Conservation (phyloP, 2,329 filamentous ascomycete species). For the Fusarium sp. region DNA sequence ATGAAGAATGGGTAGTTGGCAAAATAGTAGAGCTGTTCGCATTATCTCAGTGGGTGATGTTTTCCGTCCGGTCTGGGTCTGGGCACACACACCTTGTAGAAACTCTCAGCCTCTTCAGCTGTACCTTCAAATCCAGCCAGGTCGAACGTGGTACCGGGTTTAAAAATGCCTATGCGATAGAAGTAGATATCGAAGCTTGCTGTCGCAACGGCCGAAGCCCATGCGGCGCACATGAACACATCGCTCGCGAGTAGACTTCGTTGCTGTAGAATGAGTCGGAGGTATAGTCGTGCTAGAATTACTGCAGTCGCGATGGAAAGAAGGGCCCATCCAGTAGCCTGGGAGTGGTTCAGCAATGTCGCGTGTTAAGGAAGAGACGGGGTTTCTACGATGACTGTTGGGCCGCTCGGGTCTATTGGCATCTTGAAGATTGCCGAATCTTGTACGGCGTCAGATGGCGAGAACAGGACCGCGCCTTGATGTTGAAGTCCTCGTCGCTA, state of each 20-base stretch:
- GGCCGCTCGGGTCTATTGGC: conserved; percentile 5
- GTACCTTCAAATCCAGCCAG: conserved; percentile 1
- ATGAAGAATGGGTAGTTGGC: neutral
- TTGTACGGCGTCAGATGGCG: neutral
- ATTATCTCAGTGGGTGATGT: neutral
- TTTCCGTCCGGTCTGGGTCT: neutral
- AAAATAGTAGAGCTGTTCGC: neutral
- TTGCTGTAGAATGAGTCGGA: conserved; percentile 6
- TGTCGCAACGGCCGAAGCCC: neutral
- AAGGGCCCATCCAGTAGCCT: conserved; percentile 19
- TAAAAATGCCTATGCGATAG: neutral
- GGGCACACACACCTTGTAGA: neutral
- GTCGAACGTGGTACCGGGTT: neutral
- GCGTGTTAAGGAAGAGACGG: rapidly evolving
- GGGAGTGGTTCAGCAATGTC: neutral
- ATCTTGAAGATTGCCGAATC: neutral
- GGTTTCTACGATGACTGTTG: neutral
- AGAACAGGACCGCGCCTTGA: neutral
- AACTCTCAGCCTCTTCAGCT: neutral
- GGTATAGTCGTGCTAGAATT: conserved; percentile 19
- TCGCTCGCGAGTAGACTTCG: conserved; percentile 18
- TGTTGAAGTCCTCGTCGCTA: neutral
- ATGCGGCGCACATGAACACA: conserved; percentile 19
- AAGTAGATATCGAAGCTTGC: neutral
- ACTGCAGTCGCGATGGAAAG: neutral